Conservation (phyloP, 176 grass and related monocot genomes). For the Cenchrus americanus region DNA sequence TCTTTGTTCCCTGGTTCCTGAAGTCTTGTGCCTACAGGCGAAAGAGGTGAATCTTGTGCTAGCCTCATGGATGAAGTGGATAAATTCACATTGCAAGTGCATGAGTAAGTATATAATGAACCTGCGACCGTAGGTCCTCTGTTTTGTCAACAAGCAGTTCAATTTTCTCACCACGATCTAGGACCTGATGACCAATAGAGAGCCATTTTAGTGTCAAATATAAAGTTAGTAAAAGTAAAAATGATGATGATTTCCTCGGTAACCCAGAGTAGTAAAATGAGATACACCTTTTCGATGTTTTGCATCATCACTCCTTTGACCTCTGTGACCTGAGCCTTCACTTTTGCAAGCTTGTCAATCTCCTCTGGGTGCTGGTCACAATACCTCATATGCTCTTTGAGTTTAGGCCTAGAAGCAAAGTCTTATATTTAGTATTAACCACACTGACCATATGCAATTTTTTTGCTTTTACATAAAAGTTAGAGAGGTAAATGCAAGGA, state of each 20-base stretch:
- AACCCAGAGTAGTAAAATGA: not conserved
- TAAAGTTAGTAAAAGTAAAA: not conserved
- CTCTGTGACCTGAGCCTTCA: constrained; percentile 92
- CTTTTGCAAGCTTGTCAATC: constrained; percentile 84
- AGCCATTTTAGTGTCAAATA: not conserved
- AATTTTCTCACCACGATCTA: constrained; percentile 90
- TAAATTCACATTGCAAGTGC: too few relatives aligned
- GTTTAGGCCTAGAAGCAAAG: constrained; percentile 62
- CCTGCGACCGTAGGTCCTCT: constrained; percentile 86
- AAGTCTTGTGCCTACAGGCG: constrained; percentile 75
- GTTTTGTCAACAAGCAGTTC: constrained; percentile 89
- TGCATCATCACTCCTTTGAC: constrained; percentile 97
- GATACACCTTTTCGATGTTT: constrained; percentile 82
- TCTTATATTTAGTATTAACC: not conserved
- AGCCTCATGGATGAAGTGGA: not conserved
- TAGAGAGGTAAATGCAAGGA: not conserved
- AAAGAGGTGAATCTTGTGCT: not conserved
- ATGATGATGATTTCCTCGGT: not conserved
- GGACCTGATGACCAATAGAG: constrained; percentile 46
- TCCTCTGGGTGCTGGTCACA: constrained; percentile 84
- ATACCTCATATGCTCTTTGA: constrained; percentile 89
- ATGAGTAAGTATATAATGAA: constrained; percentile 41
- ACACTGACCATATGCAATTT: not conserved
- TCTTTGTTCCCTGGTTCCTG: constrained; percentile 67
- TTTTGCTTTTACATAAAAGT: not conserved